A percentile compares a stretch with the other conserved stretches of the same genome.
These are phyloP conservation scores for Rhizophora apiculata DNA, from an alignment of 345 rosid species.

Conservation along the genomic window DNA sequence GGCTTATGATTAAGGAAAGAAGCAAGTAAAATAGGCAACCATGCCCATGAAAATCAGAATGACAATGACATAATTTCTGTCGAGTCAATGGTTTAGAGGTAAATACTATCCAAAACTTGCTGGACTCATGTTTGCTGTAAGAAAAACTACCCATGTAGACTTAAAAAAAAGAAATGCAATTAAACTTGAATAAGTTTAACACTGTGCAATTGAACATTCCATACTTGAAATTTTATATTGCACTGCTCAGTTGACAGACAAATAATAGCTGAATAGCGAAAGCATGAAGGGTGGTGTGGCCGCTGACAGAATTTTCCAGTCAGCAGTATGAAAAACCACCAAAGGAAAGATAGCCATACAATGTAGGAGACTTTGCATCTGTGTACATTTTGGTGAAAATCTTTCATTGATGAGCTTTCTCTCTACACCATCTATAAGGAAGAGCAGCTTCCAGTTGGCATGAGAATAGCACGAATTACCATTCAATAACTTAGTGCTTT, in stretches of 20 bases:
- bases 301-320: neutral
- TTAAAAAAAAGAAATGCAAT: neutral
- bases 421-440: no score
- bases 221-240: neutral
- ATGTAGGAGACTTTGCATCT: neutral
- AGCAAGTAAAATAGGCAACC: neutral
- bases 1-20: neutral
- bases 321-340: neutral
- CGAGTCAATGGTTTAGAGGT: neutral
- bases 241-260: neutral
- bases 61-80: neutral
- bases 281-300: no score
- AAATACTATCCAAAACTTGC: neutral
- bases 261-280: neutral
- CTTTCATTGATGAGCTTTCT: no score
- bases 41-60: neutral
- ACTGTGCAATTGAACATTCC: neutral
- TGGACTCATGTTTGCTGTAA: neutral
- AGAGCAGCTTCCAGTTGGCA: no score
- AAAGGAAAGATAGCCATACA: neutral
- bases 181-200: neutral
- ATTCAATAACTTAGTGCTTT: no score
- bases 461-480: no score
- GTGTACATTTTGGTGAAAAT: no score
- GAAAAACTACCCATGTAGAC: neutral